Percentiles rank a stretch among this genome's conserved stretches.
These are phyloP conservation scores for Trichosporon inkin DNA, from an alignment of 1,284 basidiomycete genomes.

Conservation along the genomic window DNA sequence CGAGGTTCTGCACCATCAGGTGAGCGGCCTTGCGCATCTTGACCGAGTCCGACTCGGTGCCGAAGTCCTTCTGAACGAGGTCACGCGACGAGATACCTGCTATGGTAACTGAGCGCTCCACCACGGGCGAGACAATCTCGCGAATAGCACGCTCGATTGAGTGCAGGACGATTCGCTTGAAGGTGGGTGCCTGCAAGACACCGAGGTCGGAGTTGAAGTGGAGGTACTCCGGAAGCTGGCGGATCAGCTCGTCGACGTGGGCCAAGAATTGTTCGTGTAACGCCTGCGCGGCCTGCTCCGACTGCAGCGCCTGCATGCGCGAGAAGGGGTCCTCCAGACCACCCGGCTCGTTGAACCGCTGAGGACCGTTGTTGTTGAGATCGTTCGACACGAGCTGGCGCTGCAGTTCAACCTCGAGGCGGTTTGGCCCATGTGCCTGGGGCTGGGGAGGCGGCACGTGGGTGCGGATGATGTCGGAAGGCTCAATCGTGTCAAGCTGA, in stretches of 20 bases:
- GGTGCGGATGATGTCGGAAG: slow-evolving; percentile 66
- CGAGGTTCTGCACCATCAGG: slow-evolving; percentile 94
- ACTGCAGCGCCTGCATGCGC: slow-evolving; percentile 46
- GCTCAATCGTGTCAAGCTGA: slow-evolving; percentile 79
- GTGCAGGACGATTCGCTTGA: slow-evolving; percentile 87
- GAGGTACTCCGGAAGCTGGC: slow-evolving; percentile 73
- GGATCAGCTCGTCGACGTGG: slow-evolving; percentile 55
- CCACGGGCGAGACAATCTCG: slow-evolving; percentile 96
- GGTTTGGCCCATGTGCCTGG: slow-evolving; percentile 37
- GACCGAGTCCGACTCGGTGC: slow-evolving; percentile 85
- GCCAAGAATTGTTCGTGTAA: slow-evolving; percentile 49
- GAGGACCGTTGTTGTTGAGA: slow-evolving; percentile 22
- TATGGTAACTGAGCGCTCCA: slow-evolving; percentile 98
- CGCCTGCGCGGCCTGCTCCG: slow-evolving; percentile 45
- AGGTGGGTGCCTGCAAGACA: slow-evolving; percentile 65
- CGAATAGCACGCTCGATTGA: slow-evolving; percentile 93
- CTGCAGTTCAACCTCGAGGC: slow-evolving; percentile 42
- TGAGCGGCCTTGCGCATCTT: slow-evolving; percentile 89
- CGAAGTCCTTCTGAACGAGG: slow-evolving; percentile 93
- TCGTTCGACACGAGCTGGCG: slow-evolving; percentile 35
- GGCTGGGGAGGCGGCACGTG: slow-evolving; percentile 46
- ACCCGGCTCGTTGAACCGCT: slow-evolving; percentile 36
- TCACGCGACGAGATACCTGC: slow-evolving; percentile 97
- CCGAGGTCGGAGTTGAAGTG: slow-evolving; percentile 64
- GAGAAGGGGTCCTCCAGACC: slow-evolving; percentile 37